A percentile compares a stretch with the other conserved stretches of the same genome.
phyloP scores from a whole-genome alignment of 1,139 yeast genomes.

The Scheffersomyces illinoinensis region DNA sequence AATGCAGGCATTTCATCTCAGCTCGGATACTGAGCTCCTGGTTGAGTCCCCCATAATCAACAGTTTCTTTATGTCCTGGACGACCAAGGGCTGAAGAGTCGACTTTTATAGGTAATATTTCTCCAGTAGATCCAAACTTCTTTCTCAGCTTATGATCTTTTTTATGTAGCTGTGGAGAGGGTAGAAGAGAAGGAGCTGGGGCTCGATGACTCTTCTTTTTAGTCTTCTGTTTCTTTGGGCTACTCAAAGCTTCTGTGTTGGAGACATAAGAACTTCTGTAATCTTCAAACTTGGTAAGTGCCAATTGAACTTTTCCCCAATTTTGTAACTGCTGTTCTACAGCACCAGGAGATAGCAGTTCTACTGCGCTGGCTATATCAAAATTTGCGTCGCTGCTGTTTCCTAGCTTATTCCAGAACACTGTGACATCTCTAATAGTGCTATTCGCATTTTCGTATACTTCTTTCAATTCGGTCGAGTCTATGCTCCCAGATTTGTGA shows the following conservation, averaged over 20 bases:
- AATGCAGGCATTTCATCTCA: constrained; percentile 11
- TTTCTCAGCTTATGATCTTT: not conserved
- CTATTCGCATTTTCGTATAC: not conserved
- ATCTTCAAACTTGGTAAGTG: not conserved
- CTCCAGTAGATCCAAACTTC: not conserved
- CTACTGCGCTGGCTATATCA: not conserved
- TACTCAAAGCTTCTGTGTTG: not conserved
- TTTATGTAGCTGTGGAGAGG: not conserved
- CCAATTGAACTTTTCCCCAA: not conserved
- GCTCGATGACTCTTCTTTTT: not conserved
- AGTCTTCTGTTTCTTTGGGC: not conserved
- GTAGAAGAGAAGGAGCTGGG: not conserved
- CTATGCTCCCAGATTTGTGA: not conserved
- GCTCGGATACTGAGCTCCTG: constrained; percentile 3
- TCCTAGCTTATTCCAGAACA: not conserved
- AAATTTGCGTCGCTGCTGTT: not conserved
- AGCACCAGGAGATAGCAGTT: not conserved
- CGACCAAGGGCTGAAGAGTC: not conserved
- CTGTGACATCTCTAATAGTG: not conserved
- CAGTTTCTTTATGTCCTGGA: not conserved
- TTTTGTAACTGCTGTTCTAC: not conserved
- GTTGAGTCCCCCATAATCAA: constrained; percentile 7
- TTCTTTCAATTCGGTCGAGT: not conserved
- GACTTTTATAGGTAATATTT: not conserved
- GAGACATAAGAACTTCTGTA: not conserved